Evolutionary conservation across 352 stramenopile species (phyloP).

Genomic region (Globisporangium cystogenes): DNA sequence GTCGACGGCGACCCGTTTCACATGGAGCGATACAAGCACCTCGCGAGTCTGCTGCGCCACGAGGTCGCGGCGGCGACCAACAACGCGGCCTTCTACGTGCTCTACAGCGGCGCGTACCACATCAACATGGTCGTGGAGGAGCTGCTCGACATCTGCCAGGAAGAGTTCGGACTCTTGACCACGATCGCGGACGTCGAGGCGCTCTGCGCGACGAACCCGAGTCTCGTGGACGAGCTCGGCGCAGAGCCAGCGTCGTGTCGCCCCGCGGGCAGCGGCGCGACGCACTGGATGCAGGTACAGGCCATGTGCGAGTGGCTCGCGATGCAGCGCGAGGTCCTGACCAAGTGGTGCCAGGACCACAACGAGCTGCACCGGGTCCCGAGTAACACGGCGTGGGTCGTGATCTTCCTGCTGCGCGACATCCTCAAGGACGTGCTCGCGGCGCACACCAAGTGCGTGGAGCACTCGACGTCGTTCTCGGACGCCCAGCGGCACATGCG

Average conservation of each 20-base stretch:
- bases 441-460: slow-evolving; percentile 23
- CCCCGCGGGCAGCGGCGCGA: slow-evolving; percentile 6
- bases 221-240: slow-evolving; percentile 18
- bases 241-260: slow-evolving; percentile 7
- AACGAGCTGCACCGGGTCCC: slow-evolving; percentile 13
- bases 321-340: slow-evolving; percentile 36
- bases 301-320: slow-evolving; percentile 36
- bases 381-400: slow-evolving; percentile 30
- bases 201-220: slow-evolving; percentile 17
- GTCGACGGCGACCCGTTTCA: slow-evolving; percentile 45
- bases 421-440: slow-evolving; percentile 39
- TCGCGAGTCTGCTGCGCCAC: slow-evolving; percentile 23
- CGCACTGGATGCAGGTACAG: slow-evolving; percentile 37
- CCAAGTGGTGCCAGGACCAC: slow-evolving; percentile 32
- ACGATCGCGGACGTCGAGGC: slow-evolving; percentile 29
- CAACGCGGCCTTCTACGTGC: slow-evolving; percentile 32
- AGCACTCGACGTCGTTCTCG: slow-evolving; percentile 20
- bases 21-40: slow-evolving; percentile 27
- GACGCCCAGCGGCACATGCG: slow-evolving; percentile 40
- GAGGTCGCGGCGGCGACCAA: slow-evolving; percentile 16
- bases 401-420: slow-evolving; percentile 41
- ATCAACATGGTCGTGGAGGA: slow-evolving; percentile 40
- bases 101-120: slow-evolving; percentile 34
- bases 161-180: slow-evolving; percentile 31
- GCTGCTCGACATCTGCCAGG: slow-evolving; percentile 32